Evolutionary conservation across 345 rosid genomes (phyloP), one percentile per base, ranked within the genome.

Genomic region (Alliaria petiolata): DNA sequence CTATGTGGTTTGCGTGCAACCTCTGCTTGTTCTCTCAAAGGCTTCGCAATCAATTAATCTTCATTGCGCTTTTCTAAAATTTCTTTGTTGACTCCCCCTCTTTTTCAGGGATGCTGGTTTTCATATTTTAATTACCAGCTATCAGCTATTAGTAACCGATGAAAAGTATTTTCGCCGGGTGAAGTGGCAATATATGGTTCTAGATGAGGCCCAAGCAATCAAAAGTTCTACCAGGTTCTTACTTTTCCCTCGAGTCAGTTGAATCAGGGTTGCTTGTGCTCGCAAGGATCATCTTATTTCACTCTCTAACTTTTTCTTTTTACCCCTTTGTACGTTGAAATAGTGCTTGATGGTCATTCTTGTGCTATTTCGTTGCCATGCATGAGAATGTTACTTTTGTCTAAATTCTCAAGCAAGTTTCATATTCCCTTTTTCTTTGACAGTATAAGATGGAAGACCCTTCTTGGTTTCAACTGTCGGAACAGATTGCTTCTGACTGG

Each of bases 371-470:
- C 9, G 38, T 47, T 51, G 17, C 44, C 35, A 30, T 61, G 28
- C 17, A 59, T 25, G 55, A 33, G 39, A 51, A 34, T 60, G 42
- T 67, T 44, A 52, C 6, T 44, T 62, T 28, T 69, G 30, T 54
- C 14, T 68, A 35, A 68, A 36, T 53, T 67, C 70, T 62, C 19
- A 76, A 36, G 52, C 69, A 53, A 53, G 28, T 45, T 53, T 15
- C 38, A 39, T 58, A 71, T 65, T 8, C 26, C 31, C 46, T 40
- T 45, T 63, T 17, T 17, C 49, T 36, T 76, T 63, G 73, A 80
- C 99, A 95, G 99, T 81, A 90, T 92, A 92, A 87, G 99, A 82
- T 95, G 99, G 99, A 95, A 78, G 91, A 95, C 98, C 35, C 86
- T 95, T 78, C 97, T 95, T 57, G 82, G 98, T 86, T 95, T 95